Base-by-base conservation (phyloP, 257 asterid genomes). In the Linderniella brevidens region DNA sequence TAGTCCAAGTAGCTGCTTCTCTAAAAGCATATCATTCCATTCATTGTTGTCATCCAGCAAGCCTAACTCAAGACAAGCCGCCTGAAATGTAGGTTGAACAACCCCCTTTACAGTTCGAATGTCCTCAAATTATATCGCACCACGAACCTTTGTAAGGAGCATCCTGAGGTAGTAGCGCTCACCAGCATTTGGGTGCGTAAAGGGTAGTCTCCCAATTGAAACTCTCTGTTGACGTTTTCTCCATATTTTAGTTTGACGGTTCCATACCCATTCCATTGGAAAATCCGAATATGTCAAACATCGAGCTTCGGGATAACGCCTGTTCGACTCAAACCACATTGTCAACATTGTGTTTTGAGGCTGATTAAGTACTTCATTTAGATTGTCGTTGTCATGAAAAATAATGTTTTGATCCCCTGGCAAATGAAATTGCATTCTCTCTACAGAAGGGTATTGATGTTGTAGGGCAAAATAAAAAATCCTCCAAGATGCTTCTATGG, bases 401-500 rank as follows among this genome's bases (percentile, higher is more conserved):
- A n/a, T n/a, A n/a, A n/a, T n/a, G n/a, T n/a, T n/a, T 11, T 48
- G 37, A 25, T 48, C 38, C 2, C 35, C 35, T 0, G 35, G 13
- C 0, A 43, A 5, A 55, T 55, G 43, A 36, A 9, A 55, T 8
- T 13, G 44, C 11, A 55, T 16, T 20, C 29, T 16, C 9, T 25
- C 37, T 7, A 56, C 37, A 15, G 38, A 13, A 1, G 60, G 60
- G 38, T n/a, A 16, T 1, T 46, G 54, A 10, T 47, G 15, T 56
- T 56, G 53, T 9, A 45, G 4, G 9, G 46, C 38, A 17, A 56
- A 56, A 0, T 56, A 17, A 35, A 11, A 56, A 8, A 46, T 56
- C n/a, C 37, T 56, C 46, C 60, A 46, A 12, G 37, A 56, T 11
- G 53, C 45, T 19, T 56, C 53, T 32, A 56, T 46, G 8, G 53